A percentile compares a stretch with the other conserved stretches of the same genome.
phyloP scores from a whole-genome alignment of 2,329 filamentous ascomycete species.

The Venturia asperata region DNA sequence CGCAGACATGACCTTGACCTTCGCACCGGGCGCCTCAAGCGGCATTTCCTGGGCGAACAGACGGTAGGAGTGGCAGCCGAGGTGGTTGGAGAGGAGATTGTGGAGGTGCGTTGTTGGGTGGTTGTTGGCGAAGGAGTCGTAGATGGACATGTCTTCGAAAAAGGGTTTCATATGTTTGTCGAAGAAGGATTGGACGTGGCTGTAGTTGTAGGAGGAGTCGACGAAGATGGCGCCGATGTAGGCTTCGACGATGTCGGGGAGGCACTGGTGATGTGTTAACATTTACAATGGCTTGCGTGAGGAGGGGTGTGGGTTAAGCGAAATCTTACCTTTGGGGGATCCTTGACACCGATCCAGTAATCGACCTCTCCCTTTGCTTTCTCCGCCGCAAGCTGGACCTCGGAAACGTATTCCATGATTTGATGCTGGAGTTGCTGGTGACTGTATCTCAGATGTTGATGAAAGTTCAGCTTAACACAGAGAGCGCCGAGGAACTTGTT shows the following conservation, averaged over 20 bases:
- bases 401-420: slow-evolving; percentile 49
- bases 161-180: slow-evolving; percentile 63
- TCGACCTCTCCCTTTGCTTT: slow-evolving; percentile 48
- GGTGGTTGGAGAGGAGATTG: slow-evolving; percentile 54
- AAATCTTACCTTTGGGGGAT: slow-evolving; percentile 54
- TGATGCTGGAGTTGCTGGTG: slow-evolving; percentile 45
- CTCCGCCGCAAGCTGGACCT: slow-evolving; percentile 49
- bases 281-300: background rate
- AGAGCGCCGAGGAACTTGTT: slow-evolving; percentile 88
- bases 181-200: slow-evolving; percentile 70
- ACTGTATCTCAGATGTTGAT: slow-evolving; percentile 58
- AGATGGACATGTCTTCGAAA: slow-evolving; percentile 79
- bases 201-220: slow-evolving; percentile 74
- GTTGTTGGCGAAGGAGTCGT: slow-evolving; percentile 78
- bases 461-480: slow-evolving; percentile 69
- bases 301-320: no score
- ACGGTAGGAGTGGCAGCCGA: slow-evolving; percentile 58
- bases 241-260: slow-evolving; percentile 83
- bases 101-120: slow-evolving; percentile 71
- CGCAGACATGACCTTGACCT: slow-evolving; percentile 54
- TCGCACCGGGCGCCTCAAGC: slow-evolving; percentile 41
- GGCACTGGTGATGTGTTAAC: slow-evolving; percentile 37
- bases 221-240: slow-evolving; percentile 88
- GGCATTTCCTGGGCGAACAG: slow-evolving; percentile 47
- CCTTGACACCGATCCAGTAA: slow-evolving; percentile 60